phyloP scores from a whole-genome alignment of 495 filamentous ascomycete species.

The Patellaria atrata region DNA sequence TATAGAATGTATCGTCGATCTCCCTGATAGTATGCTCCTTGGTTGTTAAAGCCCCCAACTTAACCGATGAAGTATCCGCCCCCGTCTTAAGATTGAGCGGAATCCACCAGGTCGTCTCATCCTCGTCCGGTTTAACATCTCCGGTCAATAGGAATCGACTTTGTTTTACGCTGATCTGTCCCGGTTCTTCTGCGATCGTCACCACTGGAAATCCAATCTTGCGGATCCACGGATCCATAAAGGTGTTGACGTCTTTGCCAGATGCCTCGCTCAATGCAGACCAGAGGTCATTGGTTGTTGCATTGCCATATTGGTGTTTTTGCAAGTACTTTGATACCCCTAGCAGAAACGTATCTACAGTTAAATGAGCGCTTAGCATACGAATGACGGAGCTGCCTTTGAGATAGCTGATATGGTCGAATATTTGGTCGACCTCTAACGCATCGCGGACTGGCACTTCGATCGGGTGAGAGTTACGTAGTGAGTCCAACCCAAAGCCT shows the following conservation, averaged over 20 bases:
- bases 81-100: conserved; percentile 63
- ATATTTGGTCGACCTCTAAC: conserved; percentile 90
- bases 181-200: conserved; percentile 66
- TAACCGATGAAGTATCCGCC: conserved; percentile 36
- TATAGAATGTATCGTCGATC: conserved; percentile 73
- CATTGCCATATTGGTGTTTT: conserved; percentile 75
- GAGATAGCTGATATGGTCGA: conserved; percentile 87
- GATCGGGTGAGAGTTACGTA: conserved; percentile 86
- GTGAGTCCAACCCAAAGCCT: conserved; percentile 75
- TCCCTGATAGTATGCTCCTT: conserved; percentile 61
- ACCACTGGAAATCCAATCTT: conserved; percentile 89
- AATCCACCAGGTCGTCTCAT: conserved; percentile 91
- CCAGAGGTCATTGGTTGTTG: conserved; percentile 88
- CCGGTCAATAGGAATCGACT: conserved; percentile 79
- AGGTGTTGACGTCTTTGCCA: conserved; percentile 65
- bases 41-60: conserved; percentile 48
- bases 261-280: conserved; percentile 76
- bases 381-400: conserved; percentile 93
- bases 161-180: conserved; percentile 70
- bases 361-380: conserved; percentile 81
- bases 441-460: conserved; percentile 84
- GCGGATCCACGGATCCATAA: conserved; percentile 91
- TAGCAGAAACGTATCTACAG: conserved; percentile 68
- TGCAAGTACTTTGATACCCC: conserved; percentile 84
- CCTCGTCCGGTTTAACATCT: conserved; percentile 69